A percentile compares a stretch with the other conserved stretches of the same genome.
phyloP scores from a whole-genome alignment of 768 basidiomycete species.

The Leucocoprinus birnbaumii region DNA sequence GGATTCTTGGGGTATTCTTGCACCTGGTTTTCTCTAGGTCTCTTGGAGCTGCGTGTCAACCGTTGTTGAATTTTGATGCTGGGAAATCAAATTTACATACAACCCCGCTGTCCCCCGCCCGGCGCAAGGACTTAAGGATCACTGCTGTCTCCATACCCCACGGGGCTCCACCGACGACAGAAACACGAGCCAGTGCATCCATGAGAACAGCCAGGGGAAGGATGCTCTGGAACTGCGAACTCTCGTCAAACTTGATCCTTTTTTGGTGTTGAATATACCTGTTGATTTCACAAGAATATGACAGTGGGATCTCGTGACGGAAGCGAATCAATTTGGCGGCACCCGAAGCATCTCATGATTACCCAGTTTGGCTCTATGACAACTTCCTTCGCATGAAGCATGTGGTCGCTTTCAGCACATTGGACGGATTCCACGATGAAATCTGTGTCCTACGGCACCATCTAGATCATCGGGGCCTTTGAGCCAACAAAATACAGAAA shows the following conservation, averaged over 20 bases:
- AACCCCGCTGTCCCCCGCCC: too few species aligned
- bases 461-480: constrained; percentile 3
- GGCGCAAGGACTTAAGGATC: too few species aligned
- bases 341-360: not conserved
- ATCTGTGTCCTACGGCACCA: not conserved
- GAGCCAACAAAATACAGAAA: not conserved
- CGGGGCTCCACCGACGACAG: constrained; percentile 13
- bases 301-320: constrained; percentile 7
- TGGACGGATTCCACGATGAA: constrained; percentile 4
- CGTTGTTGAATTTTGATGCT: not conserved
- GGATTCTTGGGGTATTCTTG: too few species aligned
- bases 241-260: not conserved
- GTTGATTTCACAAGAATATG: constrained; percentile 10
- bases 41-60: too few species aligned
- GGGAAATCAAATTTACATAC: not conserved
- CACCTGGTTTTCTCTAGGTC: too few species aligned
- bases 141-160: constrained; percentile 2
- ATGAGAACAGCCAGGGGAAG: constrained; percentile 5
- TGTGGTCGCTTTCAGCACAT: constrained; percentile 16
- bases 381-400: constrained; percentile 18
- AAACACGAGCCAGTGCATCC: constrained; percentile 7
- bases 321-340: not conserved
- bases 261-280: constrained; percentile 1
- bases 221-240: not conserved
- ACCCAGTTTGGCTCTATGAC: constrained; percentile 19